Evolutionary conservation across 1,284 basidiomycete species (phyloP).

Genomic region (Pseudozyma sp.): DNA sequence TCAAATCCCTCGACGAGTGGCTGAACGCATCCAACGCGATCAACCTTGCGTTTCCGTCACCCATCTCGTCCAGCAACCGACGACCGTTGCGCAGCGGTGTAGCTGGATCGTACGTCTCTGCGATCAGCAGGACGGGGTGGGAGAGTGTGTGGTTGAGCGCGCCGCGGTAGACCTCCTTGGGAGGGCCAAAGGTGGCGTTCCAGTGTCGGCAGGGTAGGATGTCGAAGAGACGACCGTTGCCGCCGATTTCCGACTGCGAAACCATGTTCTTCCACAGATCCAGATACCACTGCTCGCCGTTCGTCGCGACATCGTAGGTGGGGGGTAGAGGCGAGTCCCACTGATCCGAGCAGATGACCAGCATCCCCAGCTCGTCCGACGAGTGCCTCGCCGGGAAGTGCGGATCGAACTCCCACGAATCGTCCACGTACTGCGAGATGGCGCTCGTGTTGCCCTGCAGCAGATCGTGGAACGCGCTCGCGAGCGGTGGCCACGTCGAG

Average conservation of each 20-base stretch:
- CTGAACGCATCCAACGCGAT: conserved; percentile 40
- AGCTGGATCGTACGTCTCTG: conserved; percentile 43
- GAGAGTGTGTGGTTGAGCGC: conserved; percentile 24
- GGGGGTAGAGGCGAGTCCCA: conserved; percentile 23
- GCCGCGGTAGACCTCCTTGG: conserved; percentile 42
- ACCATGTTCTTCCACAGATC: conserved; percentile 38
- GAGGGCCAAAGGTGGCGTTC: conserved; percentile 19
- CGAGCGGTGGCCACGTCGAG: conserved; percentile 23
- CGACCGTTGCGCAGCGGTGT: conserved; percentile 42
- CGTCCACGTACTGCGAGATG: conserved; percentile 19
- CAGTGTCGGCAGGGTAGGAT: conserved; percentile 49
- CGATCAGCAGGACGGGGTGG: conserved; percentile 35
- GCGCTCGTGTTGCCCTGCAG: conserved; percentile 26
- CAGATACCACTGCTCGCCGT: conserved; percentile 33
- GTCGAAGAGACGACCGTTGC: conserved; percentile 39
- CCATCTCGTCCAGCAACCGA: conserved; percentile 34
- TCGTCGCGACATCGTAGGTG: conserved; percentile 11
- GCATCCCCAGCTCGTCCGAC: conserved; percentile 28
- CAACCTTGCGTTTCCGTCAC: conserved; percentile 33
- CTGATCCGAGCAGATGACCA: conserved; percentile 48
- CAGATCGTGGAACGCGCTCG: conserved; percentile 19
- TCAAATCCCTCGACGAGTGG: conserved; percentile 35
- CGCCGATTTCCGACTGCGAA: conserved; percentile 30
- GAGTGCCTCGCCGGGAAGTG: background rate
- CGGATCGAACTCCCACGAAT: conserved; percentile 43